These are phyloP conservation scores for Hypericum perforatum DNA, from an alignment of 345 rosid genomes.

Conservation along the genomic window DNA sequence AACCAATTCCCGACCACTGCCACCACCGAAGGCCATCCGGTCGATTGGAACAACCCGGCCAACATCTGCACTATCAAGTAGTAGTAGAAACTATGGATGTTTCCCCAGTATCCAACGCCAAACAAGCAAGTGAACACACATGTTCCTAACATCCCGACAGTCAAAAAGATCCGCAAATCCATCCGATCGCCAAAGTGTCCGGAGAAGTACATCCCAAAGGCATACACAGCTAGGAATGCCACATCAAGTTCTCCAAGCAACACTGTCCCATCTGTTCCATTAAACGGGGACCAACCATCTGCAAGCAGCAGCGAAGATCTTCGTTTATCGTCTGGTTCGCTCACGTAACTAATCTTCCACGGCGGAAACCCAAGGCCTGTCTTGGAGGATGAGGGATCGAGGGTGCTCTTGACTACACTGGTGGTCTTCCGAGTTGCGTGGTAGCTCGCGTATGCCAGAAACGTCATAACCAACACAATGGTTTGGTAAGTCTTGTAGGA, in stretches of 20 bases:
- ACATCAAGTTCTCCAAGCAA: conserved; percentile 78
- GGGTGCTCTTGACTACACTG: conserved; percentile 84
- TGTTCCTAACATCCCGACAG: conserved; percentile 82
- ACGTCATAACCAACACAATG: conserved; percentile 75
- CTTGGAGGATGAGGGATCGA: conserved; percentile 56
- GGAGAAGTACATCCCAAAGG: conserved; percentile 76
- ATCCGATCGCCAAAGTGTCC: conserved; percentile 90
- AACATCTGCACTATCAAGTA: conserved; percentile 60
- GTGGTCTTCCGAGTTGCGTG: conserved; percentile 84
- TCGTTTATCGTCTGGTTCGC: conserved; percentile 17
- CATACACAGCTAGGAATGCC: conserved; percentile 74
- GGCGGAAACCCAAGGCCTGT: conserved; percentile 23
- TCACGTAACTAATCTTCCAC: conserved; percentile 21
- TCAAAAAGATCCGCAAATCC: conserved; percentile 68
- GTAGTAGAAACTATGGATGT: conserved; percentile 62
- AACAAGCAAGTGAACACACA: conserved; percentile 73
- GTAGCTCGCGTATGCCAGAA: conserved; percentile 67
- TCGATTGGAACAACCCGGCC: conserved; percentile 85
- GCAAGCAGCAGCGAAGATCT: conserved; percentile 24
- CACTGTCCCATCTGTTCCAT: conserved; percentile 55
- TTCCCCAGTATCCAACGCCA: conserved; percentile 74
- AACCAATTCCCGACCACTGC: conserved; percentile 95
- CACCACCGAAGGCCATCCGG: conserved; percentile 98
- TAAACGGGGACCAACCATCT: conserved; percentile 87
- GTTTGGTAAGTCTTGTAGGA: conserved; percentile 61